Evolutionary conservation across 306 rosid species (phyloP).

Genomic region (Trichosanthes cucumerina): DNA sequence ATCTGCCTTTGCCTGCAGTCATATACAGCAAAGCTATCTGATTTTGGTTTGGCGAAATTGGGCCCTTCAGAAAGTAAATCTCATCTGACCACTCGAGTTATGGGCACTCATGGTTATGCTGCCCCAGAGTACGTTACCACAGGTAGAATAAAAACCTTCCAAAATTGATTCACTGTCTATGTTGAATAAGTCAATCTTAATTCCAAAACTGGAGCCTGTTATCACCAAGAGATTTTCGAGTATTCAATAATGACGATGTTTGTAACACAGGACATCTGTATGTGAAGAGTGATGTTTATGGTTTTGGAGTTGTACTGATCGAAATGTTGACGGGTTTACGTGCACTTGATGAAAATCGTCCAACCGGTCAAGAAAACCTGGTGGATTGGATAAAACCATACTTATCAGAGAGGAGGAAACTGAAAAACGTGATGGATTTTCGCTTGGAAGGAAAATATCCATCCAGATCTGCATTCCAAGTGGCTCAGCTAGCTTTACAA

Average conservation of each 20-base stretch:
- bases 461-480: constrained; percentile 59
- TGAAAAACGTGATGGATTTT: constrained; percentile 65
- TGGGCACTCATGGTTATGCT: constrained; percentile 97
- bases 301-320: constrained; percentile 82
- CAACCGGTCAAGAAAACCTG: constrained; percentile 50
- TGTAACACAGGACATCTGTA: constrained; percentile 67
- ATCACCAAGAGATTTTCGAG: too few species aligned
- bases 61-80: constrained; percentile 98
- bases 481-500: constrained; percentile 58
- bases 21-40: constrained; percentile 80
- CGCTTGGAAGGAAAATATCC: constrained; percentile 64
- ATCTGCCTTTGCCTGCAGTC: constrained; percentile 38
- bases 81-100: constrained; percentile 82
- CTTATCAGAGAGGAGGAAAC: constrained; percentile 52
- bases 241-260: neutral
- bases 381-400: constrained; percentile 76
- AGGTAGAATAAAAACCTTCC: constrained; percentile 27
- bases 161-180: neutral
- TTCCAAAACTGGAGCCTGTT: neutral
- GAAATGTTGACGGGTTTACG: constrained; percentile 70
- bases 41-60: constrained; percentile 91
- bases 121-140: constrained; percentile 95
- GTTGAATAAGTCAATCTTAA: neutral
- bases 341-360: constrained; percentile 67
- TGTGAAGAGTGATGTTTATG: constrained; percentile 86